phyloP scores from a whole-genome alignment of 352 stramenopile species.

The Pythium guiyangense region DNA sequence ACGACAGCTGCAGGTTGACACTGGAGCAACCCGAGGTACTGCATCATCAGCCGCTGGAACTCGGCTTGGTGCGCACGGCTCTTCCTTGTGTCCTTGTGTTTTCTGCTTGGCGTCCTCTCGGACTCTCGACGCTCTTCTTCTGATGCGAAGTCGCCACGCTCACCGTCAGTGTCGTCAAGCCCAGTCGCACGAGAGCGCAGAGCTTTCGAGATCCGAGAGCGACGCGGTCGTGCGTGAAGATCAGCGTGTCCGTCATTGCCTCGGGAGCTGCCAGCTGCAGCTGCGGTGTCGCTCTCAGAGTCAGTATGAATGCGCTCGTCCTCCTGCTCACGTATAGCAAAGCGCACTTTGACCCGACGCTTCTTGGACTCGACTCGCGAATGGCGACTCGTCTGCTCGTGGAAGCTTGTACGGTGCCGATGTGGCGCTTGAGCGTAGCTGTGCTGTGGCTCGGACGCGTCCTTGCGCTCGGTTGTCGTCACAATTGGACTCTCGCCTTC shows the following conservation, averaged over 20 bases:
- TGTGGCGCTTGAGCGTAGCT: no score
- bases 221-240: no score
- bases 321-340: not conserved
- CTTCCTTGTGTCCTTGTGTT: not conserved
- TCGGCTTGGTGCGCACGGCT: not conserved
- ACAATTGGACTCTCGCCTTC: no score
- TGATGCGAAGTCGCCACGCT: not conserved
- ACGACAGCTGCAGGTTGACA: constrained; percentile 1
- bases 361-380: not conserved
- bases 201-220: not conserved
- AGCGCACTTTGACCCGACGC: not conserved
- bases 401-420: no score
- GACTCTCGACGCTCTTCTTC: not conserved
- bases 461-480: no score
- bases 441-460: no score
- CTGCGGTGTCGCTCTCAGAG: not conserved
- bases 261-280: not conserved
- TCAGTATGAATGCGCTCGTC: not conserved
- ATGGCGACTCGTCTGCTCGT: no score
- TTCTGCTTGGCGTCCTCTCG: not conserved
- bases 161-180: not conserved
- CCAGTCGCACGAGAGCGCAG: not conserved
- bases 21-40: constrained; percentile 14
- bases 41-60: constrained; percentile 17
- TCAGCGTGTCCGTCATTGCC: no score